Conservation (phyloP, 768 basidiomycete species). For the Leccinellum rugosiceps region DNA sequence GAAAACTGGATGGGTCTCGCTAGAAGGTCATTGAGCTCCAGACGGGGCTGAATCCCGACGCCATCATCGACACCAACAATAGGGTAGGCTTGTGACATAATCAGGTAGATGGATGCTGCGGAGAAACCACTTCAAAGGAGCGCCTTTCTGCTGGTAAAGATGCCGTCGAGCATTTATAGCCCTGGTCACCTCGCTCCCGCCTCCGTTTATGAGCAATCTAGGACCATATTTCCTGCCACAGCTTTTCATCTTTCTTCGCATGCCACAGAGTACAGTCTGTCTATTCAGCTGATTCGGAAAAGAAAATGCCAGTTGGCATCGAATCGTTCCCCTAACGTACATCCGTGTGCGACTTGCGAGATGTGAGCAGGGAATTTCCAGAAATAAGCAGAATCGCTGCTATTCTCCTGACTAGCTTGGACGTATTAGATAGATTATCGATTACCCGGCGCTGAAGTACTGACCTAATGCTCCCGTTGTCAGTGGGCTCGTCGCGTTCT, state of each 20-base stretch:
- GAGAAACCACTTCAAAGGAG: not conserved
- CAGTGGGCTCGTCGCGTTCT: too few species aligned
- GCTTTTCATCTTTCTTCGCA: not conserved
- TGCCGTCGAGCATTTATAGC: not conserved
- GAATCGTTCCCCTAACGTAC: not conserved
- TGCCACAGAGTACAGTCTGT: not conserved
- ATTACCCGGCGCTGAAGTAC: too few species aligned
- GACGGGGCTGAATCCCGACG: constrained; percentile 10
- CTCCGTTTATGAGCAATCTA: not conserved
- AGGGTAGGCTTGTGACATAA: constrained; percentile 13
- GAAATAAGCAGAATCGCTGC: too few species aligned
- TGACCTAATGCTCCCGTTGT: too few species aligned
- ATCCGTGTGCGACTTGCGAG: not conserved
- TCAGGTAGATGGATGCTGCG: not conserved
- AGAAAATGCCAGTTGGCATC: not conserved
- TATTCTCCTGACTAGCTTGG: too few species aligned
- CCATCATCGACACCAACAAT: constrained; percentile 1
- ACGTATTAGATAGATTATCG: too few species aligned
- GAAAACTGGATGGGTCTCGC: constrained; percentile 13
- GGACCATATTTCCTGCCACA: not conserved
- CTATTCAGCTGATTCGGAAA: not conserved
- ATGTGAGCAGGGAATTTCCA: too few species aligned
- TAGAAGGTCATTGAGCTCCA: constrained; percentile 15
- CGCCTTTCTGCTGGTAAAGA: not conserved
- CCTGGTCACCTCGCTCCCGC: constrained; percentile 1